These are phyloP conservation scores for Leptographium procerum DNA, from an alignment of 2,329 filamentous ascomycete species.

Conservation along the genomic window DNA sequence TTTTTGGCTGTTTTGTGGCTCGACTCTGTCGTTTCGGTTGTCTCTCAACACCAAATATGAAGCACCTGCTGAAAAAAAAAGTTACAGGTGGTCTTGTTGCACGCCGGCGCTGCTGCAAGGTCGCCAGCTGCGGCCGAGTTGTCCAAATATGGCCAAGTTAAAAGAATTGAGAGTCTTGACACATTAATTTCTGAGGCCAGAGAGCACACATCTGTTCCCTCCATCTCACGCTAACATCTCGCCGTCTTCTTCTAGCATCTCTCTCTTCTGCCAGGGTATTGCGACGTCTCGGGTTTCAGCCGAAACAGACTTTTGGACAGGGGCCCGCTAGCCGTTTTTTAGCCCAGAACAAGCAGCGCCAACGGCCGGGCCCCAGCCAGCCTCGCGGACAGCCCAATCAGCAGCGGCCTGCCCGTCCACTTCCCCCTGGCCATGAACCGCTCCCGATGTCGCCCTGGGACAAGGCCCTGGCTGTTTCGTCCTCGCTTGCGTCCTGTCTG, in stretches of 20 bases:
- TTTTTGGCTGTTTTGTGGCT: neutral
- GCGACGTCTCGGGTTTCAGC: conserved; percentile 33
- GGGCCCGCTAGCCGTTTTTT: conserved; percentile 15
- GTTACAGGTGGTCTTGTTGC: too few relatives aligned
- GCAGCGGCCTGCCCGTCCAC: neutral
- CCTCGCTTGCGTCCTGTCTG: conserved; percentile 17
- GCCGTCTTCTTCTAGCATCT: neutral
- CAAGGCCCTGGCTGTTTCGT: conserved; percentile 12
- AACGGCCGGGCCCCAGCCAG: conserved; percentile 20
- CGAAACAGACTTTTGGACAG: conserved; percentile 26
- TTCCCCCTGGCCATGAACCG: conserved; percentile 17
- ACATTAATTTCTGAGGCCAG: neutral
- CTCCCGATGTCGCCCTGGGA: conserved; percentile 12
- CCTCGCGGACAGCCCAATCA: conserved; percentile 23
- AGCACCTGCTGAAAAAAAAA: too few relatives aligned
- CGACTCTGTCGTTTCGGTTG: neutral
- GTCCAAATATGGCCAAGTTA: neutral
- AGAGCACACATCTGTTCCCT: neutral
- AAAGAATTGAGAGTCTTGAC: neutral
- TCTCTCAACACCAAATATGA: too few relatives aligned
- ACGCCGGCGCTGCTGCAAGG: too few relatives aligned
- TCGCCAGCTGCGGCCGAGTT: neutral
- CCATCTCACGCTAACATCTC: neutral
- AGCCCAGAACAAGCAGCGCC: conserved; percentile 4
- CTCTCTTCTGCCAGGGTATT: neutral